Evolutionary conservation across 495 filamentous ascomycete genomes (phyloP).

Genomic region (Aspergillus campestris): DNA sequence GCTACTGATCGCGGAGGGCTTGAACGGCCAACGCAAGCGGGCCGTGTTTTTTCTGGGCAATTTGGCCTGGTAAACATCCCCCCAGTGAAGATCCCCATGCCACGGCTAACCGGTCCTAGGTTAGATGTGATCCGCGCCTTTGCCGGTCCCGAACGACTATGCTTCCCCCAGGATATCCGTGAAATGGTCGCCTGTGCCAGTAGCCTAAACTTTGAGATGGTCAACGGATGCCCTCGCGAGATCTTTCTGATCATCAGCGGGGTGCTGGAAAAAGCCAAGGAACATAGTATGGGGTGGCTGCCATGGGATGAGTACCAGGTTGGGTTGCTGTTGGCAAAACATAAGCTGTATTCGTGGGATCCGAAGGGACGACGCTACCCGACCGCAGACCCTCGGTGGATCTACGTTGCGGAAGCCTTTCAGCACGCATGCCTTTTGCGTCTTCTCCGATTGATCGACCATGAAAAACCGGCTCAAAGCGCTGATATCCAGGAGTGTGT

Average conservation of each 20-base stretch:
- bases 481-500: conserved; percentile 25
- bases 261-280: conserved; percentile 25
- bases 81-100: background rate
- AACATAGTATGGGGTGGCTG: conserved; percentile 16
- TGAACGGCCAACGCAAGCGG: conserved; percentile 18
- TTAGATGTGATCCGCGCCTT: conserved; percentile 33
- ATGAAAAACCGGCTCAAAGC: conserved; percentile 13
- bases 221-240: conserved; percentile 30
- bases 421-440: conserved; percentile 29
- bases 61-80: conserved; percentile 19
- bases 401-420: conserved; percentile 22
- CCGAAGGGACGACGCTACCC: conserved; percentile 17
- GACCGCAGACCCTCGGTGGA: conserved; percentile 22
- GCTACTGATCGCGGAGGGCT: conserved; percentile 18
- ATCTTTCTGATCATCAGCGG: conserved; percentile 27
- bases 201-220: conserved; percentile 25
- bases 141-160: conserved; percentile 22
- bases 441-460: conserved; percentile 24
- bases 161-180: conserved; percentile 27
- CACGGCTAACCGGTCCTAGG: conserved; percentile 9
- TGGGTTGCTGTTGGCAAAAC: conserved; percentile 9
- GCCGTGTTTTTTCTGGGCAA: conserved; percentile 33
- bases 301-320: conserved; percentile 13
- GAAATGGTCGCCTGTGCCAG: conserved; percentile 19
- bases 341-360: conserved; percentile 25